Conservation (phyloP, 192 early-diverging fungal genomes). For the Coemansia sp. region DNA sequence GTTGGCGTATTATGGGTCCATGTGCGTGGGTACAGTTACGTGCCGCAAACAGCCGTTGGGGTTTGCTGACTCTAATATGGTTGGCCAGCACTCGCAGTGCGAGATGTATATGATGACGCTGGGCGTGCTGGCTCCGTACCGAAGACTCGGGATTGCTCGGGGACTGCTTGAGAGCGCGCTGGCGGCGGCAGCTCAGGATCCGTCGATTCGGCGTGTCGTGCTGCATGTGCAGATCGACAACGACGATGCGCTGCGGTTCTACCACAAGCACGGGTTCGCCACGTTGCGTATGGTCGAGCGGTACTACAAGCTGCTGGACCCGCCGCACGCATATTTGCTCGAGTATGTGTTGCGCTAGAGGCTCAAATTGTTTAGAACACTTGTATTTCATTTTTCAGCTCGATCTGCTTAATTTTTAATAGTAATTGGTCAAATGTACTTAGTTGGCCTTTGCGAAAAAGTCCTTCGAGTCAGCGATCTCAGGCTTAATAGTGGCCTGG, state of each 20-base stretch:
- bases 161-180: constrained; percentile 60
- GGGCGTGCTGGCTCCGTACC: constrained; percentile 82
- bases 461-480: constrained; percentile 62
- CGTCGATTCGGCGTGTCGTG: constrained; percentile 59
- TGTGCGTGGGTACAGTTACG: constrained; percentile 80
- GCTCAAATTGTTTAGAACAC: background rate
- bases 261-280: constrained; percentile 75
- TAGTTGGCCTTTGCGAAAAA: constrained; percentile 65
- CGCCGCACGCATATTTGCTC: constrained; percentile 75
- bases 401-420: too few species aligned
- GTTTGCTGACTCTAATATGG: constrained; percentile 19
- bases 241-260: constrained; percentile 78
- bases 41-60: constrained; percentile 70
- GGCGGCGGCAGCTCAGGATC: constrained; percentile 39
- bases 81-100: constrained; percentile 17
- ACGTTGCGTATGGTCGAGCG: constrained; percentile 58
- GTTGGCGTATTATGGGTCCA: constrained; percentile 65
- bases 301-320: constrained; percentile 86
- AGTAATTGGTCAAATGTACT: too few species aligned
- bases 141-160: constrained; percentile 76
- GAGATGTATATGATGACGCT: constrained; percentile 90
- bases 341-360: constrained; percentile 22
- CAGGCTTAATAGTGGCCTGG: constrained; percentile 70
- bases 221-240: constrained; percentile 88
- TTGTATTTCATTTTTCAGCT: background rate